Evolutionary conservation across 148 eudicot species (phyloP), one percentile per base, ranked within the genome.

Genomic region (Vaccinium corymbosum): DNA sequence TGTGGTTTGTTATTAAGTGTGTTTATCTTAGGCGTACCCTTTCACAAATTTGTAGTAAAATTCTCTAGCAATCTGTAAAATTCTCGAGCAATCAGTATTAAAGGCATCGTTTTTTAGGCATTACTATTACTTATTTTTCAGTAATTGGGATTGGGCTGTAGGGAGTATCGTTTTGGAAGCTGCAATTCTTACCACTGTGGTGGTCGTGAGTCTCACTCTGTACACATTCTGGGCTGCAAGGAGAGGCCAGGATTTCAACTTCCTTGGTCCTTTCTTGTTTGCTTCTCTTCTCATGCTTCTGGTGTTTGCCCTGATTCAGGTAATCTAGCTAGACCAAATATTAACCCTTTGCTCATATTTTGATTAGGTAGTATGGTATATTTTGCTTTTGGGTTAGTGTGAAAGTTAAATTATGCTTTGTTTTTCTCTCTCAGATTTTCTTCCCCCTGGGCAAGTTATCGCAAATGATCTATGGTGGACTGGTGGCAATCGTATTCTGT

Each of bases 141-240:
- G 71, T 64, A 3, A 15, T 74, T 74, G 79, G 62, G 3, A 70
- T 8, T 9, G 46, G 62, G 7, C 68, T 83, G 11, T 90, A 92
- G 94, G 93, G 52, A 91, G 83, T 80, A 83, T 92, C 20, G 86
- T 92, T 35, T 83, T 91, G 84, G 93, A 92, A 81, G 83, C 95
- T 4, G 91, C 86, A 17, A 91, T 92, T 27, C 66, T 92, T n/a
- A 92, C 95, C 3, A 56, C 88, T 4, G 90, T 79, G 27, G 86
- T 91, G 87, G 93, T 91, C 5, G 84, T 91, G 59, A 80, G 92
- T 72, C 89, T 92, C 46, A 92, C 95, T 35, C 61, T 91, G 38
- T 92, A 91, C 88, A 92, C 95, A 22, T 91, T 92, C 82, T 91
- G 93, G 95, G 95, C 90, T 53, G 95, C 89, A 17, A 90, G 49